Evolutionary conservation across 140 eudicot species (phyloP).

Genomic region (Erigeron philadelphicus): DNA sequence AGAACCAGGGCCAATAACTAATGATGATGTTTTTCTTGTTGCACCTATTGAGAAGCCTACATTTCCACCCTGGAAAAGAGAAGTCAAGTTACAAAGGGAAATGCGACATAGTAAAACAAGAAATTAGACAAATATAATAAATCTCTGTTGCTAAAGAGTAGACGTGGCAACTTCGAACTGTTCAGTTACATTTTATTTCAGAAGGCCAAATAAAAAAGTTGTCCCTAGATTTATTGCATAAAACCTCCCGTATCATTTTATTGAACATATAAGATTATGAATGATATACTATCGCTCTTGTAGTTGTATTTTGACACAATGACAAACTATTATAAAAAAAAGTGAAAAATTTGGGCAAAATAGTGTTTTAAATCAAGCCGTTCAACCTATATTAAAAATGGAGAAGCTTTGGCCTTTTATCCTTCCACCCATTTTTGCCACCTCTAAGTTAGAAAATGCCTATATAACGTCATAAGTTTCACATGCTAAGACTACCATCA

Average conservation of each 20-base stretch:
- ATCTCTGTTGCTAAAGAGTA: neutral
- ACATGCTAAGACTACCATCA: neutral
- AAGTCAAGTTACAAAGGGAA: neutral
- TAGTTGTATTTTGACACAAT: neutral
- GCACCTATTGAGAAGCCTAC: constrained; percentile 84
- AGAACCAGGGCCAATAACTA: constrained; percentile 88
- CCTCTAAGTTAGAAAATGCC: neutral
- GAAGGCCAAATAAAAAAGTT: neutral
- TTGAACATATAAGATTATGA: neutral
- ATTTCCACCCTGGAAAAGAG: constrained; percentile 49
- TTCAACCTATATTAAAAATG: neutral
- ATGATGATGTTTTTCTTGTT: constrained; percentile 50
- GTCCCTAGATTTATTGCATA: neutral
- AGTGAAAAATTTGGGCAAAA: neutral
- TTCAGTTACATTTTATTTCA: neutral
- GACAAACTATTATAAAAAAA: neutral
- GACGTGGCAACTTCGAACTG: neutral
- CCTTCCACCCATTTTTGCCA: neutral
- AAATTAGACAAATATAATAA: neutral
- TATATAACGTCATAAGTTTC: neutral
- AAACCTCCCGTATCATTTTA: neutral
- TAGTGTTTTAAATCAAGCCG: neutral
- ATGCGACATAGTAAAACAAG: neutral
- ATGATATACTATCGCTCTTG: neutral
- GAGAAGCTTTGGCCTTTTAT: neutral